Base-by-base conservation (phyloP, 2,329 filamentous ascomycete species). In the Aspergillus caelatus region DNA sequence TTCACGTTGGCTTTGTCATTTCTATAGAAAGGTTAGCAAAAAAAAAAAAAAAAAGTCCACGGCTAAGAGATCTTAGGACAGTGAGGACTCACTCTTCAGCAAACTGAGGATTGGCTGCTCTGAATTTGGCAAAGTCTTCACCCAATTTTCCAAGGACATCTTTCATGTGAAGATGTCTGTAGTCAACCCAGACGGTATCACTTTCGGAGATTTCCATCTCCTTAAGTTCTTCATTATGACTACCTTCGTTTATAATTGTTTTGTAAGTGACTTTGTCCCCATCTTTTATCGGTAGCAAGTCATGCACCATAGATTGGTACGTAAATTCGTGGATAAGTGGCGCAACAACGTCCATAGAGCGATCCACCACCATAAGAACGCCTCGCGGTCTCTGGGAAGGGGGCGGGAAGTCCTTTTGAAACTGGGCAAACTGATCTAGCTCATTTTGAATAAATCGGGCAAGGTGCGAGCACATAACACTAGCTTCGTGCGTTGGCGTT, bases 241-340 rank as follows among this genome's bases (percentile, higher is more conserved):
- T 84, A 11, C 91, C 92, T 70, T 93, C 88, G 68, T 96, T 95
- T 66, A 95, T 83, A 2, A 86, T 82, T 58, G 93, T 94, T 68
- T 89, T 90, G 75, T 94, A 99, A 0, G 90, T 93, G 11, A 96
- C 86, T 76, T 95, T 97, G 68, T 97, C 93, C 28, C 87, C 90
- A 60, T 98, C 95, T 71, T 91, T 89, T 73, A 99, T 93, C 0
- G 91, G 91, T 34, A 99, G 81, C 10, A 99, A 82, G 75, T 99
- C 95, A 77, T 97, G 92, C 4, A 93, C 94, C 94, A 99, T 98
- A 57, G 95, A 93, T 78, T 99, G 95, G 76, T 98, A 99, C 14
- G 95, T 97, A 75, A 99, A 97, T 73, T 99, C 95, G 79, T 99
- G 95, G 4, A 98, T 75, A 12, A 98, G 80, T 1, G 95, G 95